phyloP scores from a whole-genome alignment of 78 protist genomes.

The Guillardia theta region DNA sequence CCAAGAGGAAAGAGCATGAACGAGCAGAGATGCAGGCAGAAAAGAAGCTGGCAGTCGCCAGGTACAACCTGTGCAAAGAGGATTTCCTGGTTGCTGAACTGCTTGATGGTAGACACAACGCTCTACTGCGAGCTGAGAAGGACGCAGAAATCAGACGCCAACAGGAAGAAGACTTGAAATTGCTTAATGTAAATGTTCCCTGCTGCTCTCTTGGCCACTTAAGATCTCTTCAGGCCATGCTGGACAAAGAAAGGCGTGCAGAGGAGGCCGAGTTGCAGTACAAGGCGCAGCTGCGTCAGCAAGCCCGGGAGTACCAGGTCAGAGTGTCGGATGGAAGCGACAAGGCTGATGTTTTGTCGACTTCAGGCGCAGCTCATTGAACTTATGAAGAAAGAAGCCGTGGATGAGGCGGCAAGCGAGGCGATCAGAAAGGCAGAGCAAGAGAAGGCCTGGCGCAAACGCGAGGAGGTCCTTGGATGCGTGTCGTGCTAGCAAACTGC shows the following conservation, averaged over 20 bases:
- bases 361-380: constrained; percentile 1
- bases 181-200: too few relatives aligned
- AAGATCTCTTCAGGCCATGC: too few relatives aligned
- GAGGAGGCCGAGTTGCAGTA: constrained; percentile 3
- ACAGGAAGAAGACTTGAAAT: background rate
- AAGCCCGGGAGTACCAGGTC: constrained; percentile 28
- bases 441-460: constrained; percentile 37
- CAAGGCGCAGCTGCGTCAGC: background rate
- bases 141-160: background rate
- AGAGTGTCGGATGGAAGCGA: background rate
- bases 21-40: background rate
- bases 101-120: background rate
- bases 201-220: too few relatives aligned
- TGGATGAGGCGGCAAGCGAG: constrained; percentile 34
- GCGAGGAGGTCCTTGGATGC: constrained; percentile 36
- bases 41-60: background rate
- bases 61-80: background rate
- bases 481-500: too few relatives aligned
- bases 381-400: constrained; percentile 34
- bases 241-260: background rate
- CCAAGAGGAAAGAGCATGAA: background rate
- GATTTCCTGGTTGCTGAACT: background rate
- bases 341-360: background rate
- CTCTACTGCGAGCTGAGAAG: background rate
- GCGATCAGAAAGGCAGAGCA: constrained; percentile 34